Conservation (phyloP, 2,329 filamentous ascomycete genomes). For the Venturia asperata region DNA sequence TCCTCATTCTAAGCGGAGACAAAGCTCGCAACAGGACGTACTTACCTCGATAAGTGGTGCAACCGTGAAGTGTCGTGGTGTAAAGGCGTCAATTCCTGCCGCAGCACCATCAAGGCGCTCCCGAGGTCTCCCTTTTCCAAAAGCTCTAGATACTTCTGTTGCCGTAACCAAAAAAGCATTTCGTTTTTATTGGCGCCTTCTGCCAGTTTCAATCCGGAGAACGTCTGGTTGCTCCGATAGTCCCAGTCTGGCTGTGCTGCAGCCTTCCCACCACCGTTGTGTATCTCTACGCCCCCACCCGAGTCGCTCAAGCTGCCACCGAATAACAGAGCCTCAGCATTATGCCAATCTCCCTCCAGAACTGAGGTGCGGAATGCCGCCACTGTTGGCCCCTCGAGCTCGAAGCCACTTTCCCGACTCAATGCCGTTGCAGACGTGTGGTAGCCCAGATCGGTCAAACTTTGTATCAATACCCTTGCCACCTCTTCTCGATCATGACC, state of each 20-base stretch:
- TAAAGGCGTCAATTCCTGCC: constrained; percentile 79
- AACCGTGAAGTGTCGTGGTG: constrained; percentile 70
- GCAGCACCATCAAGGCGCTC: constrained; percentile 71
- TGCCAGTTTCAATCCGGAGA: constrained; percentile 60
- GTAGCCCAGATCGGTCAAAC: constrained; percentile 83
- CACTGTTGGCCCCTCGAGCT: constrained; percentile 79
- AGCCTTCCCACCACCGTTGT: constrained; percentile 24
- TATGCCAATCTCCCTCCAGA: constrained; percentile 69
- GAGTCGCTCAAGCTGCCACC: constrained; percentile 43
- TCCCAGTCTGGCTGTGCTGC: constrained; percentile 3
- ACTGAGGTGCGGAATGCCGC: constrained; percentile 79
- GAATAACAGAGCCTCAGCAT: constrained; percentile 76
- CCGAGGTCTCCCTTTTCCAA: constrained; percentile 69
- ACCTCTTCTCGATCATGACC: constrained; percentile 91
- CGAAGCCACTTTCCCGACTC: constrained; percentile 74
- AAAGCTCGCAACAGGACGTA: background rate
- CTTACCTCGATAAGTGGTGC: constrained; percentile 69
- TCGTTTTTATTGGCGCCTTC: constrained; percentile 66
- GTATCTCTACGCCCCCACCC: constrained; percentile 36
- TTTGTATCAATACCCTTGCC: constrained; percentile 85
- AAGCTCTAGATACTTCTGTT: constrained; percentile 92
- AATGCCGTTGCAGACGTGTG: constrained; percentile 66
- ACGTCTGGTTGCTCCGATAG: background rate
- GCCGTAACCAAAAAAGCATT: constrained; percentile 81
- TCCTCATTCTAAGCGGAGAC: too few species aligned